A percentile compares a stretch with the other conserved stretches of the same genome.
These are phyloP conservation scores for Moringa oleifera DNA, from an alignment of 345 rosid species.

Conservation along the genomic window DNA sequence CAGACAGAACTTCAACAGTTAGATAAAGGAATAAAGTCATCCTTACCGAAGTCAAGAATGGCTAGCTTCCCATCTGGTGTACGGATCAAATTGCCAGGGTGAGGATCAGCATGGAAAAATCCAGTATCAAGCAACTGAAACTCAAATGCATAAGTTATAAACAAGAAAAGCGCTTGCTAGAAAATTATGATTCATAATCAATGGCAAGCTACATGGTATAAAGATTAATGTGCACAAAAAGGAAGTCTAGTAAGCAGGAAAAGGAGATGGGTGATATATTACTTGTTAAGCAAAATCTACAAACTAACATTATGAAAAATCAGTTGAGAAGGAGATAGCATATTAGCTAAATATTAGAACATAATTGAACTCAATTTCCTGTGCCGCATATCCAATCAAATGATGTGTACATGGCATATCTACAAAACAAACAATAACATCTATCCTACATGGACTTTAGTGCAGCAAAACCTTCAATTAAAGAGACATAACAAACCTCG, in stretches of 20 bases:
- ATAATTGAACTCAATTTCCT: too few relatives aligned
- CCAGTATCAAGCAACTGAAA: constrained; percentile 94
- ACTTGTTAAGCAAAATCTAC: background rate
- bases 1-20: background rate
- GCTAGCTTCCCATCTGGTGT: constrained; percentile 97
- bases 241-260: background rate
- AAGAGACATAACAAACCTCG: too few relatives aligned
- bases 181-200: too few relatives aligned
- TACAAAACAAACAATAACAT: background rate
- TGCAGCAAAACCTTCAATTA: too few relatives aligned
- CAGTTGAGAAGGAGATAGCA: background rate
- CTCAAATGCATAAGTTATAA: constrained; percentile 11
- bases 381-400: too few relatives aligned
- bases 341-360: background rate
- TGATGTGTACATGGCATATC: background rate
- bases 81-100: constrained; percentile 97
- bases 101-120: constrained; percentile 98
- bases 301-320: background rate
- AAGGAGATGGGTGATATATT: background rate
- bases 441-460: too few relatives aligned
- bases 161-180: constrained; percentile 1
- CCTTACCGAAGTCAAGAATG: constrained; percentile 92
- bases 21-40: background rate
- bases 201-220: too few relatives aligned
- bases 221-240: too few relatives aligned